These are phyloP conservation scores for Tylopilus sp. DNA, from an alignment of 768 basidiomycete genomes.

Conservation along the genomic window DNA sequence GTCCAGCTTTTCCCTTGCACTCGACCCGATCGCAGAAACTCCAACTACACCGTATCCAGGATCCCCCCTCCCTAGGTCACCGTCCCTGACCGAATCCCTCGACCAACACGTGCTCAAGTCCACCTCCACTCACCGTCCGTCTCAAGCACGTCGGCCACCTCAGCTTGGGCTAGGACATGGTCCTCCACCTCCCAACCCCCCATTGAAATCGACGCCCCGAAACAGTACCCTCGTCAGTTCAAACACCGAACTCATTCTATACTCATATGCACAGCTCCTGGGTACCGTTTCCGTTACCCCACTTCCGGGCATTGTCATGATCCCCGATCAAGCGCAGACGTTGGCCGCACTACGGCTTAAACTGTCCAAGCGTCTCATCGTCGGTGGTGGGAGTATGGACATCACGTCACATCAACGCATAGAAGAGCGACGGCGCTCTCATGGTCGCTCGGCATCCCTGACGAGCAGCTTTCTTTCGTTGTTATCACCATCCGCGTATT, in stretches of 20 bases:
- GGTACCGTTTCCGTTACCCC: constrained; percentile 65
- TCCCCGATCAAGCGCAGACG: constrained; percentile 43
- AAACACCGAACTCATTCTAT: constrained; percentile 69
- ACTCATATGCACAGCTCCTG: constrained; percentile 79
- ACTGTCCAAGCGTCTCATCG: constrained; percentile 41
- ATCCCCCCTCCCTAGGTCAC: constrained; percentile 32
- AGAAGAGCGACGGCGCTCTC: constrained; percentile 32
- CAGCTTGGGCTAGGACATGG: constrained; percentile 49
- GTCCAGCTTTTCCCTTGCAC: constrained; percentile 45
- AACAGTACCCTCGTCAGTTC: constrained; percentile 45
- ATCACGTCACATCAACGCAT: constrained; percentile 44
- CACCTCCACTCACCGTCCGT: constrained; percentile 28
- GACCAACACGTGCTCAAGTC: constrained; percentile 21
- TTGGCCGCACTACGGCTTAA: constrained; percentile 47
- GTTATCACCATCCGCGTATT: constrained; percentile 39
- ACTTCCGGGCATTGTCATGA: constrained; percentile 35
- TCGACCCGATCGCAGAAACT: constrained; percentile 48
- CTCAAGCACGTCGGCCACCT: constrained; percentile 31
- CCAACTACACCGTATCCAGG: constrained; percentile 37
- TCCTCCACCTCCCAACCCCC: constrained; percentile 25
- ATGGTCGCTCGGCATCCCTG: constrained; percentile 50
- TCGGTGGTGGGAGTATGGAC: constrained; percentile 77
- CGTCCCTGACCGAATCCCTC: constrained; percentile 27
- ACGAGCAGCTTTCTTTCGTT: constrained; percentile 50
- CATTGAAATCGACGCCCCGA: constrained; percentile 24